Conservation (phyloP, 352 stramenopile genomes). For the Globisporangium apiculatum region DNA sequence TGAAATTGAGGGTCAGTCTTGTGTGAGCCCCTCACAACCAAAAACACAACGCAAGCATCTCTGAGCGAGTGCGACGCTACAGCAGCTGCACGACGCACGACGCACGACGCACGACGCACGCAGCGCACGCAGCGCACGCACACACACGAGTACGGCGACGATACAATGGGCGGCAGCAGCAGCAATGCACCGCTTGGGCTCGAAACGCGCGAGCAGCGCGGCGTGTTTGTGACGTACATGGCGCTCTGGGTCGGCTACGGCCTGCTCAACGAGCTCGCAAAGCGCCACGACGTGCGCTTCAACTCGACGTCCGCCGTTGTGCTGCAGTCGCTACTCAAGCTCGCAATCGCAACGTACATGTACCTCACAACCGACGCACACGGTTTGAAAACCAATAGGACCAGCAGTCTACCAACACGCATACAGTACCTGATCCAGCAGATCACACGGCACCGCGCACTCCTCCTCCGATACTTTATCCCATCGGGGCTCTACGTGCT, state of each 20-base stretch:
- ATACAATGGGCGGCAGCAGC: not conserved
- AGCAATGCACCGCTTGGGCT: constrained; percentile 47
- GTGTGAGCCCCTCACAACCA: too few relatives aligned
- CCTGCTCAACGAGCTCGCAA: constrained; percentile 71
- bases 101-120: not conserved
- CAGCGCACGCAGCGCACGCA: not conserved
- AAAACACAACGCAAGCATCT: too few relatives aligned
- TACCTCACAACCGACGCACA: constrained; percentile 39
- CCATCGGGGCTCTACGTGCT: constrained; percentile 70
- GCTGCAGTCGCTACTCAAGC: constrained; percentile 67
- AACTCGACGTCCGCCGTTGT: constrained; percentile 73
- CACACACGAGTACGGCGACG: not conserved
- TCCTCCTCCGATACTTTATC: constrained; percentile 70
- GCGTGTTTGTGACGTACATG: constrained; percentile 79
- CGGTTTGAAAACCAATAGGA: not conserved
- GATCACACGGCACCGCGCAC: constrained; percentile 26
- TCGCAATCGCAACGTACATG: constrained; percentile 61
- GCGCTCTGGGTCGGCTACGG: constrained; percentile 71
- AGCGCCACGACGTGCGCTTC: constrained; percentile 57
- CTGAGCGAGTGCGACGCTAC: too few relatives aligned
- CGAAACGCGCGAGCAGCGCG: constrained; percentile 59
- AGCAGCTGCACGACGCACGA: too few relatives aligned
- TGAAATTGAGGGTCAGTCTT: too few relatives aligned
- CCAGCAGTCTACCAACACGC: constrained; percentile 2
- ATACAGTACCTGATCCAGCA: constrained; percentile 28